These are phyloP conservation scores for Termitomyces sp. DNA, from an alignment of 768 basidiomycete genomes.

Conservation along the genomic window DNA sequence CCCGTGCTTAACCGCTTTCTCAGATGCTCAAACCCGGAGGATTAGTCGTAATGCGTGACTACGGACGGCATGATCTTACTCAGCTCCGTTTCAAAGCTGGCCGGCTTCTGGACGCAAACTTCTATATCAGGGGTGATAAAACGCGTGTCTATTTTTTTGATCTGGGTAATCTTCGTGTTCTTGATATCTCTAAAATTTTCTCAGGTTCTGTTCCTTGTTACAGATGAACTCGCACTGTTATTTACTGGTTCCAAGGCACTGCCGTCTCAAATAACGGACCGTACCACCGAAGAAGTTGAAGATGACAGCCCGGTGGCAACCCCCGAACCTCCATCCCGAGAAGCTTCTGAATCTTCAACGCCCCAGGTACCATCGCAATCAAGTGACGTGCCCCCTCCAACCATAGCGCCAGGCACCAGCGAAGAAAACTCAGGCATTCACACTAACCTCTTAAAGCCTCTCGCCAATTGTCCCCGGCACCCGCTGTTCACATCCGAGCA, in stretches of 20 bases:
- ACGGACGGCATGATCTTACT: conserved; percentile 92
- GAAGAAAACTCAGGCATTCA: conserved; percentile 23
- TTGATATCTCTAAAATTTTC: background rate
- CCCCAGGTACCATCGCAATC: conserved; percentile 5
- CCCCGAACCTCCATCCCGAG: conserved; percentile 5
- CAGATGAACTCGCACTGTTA: conserved; percentile 77
- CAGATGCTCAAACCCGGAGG: conserved; percentile 93
- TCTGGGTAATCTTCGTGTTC: conserved; percentile 48
- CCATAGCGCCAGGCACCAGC: background rate
- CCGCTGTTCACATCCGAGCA: conserved; percentile 80
- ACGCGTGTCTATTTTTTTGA: conserved; percentile 98
- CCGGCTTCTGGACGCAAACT: conserved; percentile 87
- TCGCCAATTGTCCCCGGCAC: conserved; percentile 38
- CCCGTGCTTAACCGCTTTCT: background rate
- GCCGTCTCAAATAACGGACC: conserved; percentile 29
- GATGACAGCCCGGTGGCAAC: conserved; percentile 28
- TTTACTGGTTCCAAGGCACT: conserved; percentile 64
- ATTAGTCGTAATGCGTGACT: conserved; percentile 83
- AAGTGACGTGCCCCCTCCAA: conserved; percentile 2
- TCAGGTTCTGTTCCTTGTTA: background rate
- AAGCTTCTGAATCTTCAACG: conserved; percentile 2
- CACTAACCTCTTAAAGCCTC: conserved; percentile 38
- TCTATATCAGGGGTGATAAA: conserved; percentile 96
- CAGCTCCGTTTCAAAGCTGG: conserved; percentile 90
- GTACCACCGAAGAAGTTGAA: conserved; percentile 31